Conservation (phyloP, 441 rosid species). For the Monsonia emarginata region DNA sequence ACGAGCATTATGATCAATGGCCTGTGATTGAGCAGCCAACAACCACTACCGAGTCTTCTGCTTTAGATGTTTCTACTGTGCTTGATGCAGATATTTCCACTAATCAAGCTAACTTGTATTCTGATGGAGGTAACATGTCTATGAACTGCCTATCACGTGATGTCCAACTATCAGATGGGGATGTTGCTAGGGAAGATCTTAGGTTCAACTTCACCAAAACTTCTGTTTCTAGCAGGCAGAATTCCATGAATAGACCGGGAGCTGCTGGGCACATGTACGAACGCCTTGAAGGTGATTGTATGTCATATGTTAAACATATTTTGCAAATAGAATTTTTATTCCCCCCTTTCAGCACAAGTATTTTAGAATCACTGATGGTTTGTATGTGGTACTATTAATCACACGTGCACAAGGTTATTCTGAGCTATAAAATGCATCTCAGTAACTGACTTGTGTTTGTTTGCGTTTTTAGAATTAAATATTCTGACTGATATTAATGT, state of each 20-base stretch:
- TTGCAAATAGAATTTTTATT: constrained; percentile 3
- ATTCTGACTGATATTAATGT: background rate
- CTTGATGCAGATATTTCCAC: constrained; percentile 13
- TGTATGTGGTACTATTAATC: background rate
- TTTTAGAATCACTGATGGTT: background rate
- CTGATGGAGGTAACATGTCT: constrained; percentile 17
- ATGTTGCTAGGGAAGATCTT: constrained; percentile 15
- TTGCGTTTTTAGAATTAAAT: background rate
- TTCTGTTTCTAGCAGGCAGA: constrained; percentile 18
- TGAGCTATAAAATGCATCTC: background rate
- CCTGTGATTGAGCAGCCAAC: constrained; percentile 20
- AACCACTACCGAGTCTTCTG: constrained; percentile 14
- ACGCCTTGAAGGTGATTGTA: constrained; percentile 19
- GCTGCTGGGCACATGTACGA: constrained; percentile 16
- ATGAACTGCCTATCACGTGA: constrained; percentile 20
- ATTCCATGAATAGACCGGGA: constrained; percentile 13
- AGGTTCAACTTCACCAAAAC: constrained; percentile 9
- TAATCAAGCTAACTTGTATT: constrained; percentile 8
- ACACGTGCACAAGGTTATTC: background rate
- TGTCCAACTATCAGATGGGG: constrained; percentile 19
- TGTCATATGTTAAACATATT: background rate
- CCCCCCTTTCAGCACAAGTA: background rate
- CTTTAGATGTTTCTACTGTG: constrained; percentile 13
- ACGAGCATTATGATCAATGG: constrained; percentile 24
- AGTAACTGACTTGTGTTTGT: background rate